Evolutionary conservation across 768 basidiomycete genomes (phyloP).

Genomic region (Nevesoporus exiguus): DNA sequence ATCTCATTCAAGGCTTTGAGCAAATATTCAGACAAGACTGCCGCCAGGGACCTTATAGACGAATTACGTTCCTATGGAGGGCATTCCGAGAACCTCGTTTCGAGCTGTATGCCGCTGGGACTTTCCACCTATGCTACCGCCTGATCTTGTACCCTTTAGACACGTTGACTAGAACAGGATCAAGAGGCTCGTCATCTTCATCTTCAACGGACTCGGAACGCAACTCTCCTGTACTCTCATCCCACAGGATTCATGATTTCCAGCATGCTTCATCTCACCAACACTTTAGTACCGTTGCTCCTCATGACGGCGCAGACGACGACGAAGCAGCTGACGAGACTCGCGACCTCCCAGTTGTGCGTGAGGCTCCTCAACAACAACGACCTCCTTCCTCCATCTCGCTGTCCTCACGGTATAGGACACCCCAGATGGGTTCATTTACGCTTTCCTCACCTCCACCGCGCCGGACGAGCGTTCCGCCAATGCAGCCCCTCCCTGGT

Average conservation of each 20-base stretch:
- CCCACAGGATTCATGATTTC: constrained; percentile 14
- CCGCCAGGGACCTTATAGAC: constrained; percentile 67
- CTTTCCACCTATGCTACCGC: neutral
- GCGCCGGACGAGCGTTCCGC: constrained; percentile 45
- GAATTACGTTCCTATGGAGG: constrained; percentile 78
- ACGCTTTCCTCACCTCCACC: constrained; percentile 54
- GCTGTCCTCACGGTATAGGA: constrained; percentile 75
- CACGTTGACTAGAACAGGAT: constrained; percentile 39
- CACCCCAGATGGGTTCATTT: constrained; percentile 64
- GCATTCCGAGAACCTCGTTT: constrained; percentile 58
- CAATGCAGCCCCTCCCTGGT: constrained; percentile 66
- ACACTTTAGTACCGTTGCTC: constrained; percentile 20
- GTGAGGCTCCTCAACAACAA: constrained; percentile 36
- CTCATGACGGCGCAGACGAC: constrained; percentile 43
- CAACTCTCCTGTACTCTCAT: constrained; percentile 18
- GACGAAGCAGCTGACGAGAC: constrained; percentile 48
- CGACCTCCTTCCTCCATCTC: constrained; percentile 67
- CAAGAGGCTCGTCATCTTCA: constrained; percentile 61
- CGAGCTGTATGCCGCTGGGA: constrained; percentile 51
- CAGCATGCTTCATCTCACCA: constrained; percentile 11
- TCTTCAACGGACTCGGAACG: constrained; percentile 56
- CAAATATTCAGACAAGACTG: constrained; percentile 80
- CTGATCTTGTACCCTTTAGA: constrained; percentile 18
- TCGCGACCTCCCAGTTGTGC: constrained; percentile 38
- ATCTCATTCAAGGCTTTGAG: constrained; percentile 54